Evolutionary conservation across 139 green algal species (phyloP).

Genomic region (Tetradesmus lagerheimii): DNA sequence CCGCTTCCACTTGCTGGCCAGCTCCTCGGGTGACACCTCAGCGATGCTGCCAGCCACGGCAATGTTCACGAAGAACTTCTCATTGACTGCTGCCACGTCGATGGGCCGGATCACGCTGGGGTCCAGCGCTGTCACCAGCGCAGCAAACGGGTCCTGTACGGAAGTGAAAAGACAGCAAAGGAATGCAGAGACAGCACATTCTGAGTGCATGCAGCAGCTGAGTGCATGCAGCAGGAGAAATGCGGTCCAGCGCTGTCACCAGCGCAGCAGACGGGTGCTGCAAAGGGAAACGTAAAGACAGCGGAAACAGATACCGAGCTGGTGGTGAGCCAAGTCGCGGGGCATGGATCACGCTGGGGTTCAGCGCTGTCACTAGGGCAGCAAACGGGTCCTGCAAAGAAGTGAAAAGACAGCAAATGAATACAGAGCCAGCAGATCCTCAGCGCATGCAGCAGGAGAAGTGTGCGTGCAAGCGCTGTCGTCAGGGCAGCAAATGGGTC

Average conservation of each 20-base stretch:
- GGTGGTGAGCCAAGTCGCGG: conserved; percentile 61
- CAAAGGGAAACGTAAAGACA: no score
- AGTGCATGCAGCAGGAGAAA: background rate
- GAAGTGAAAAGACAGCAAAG: background rate
- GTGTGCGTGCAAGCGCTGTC: no score
- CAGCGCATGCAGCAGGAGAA: no score
- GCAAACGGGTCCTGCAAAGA: conserved; percentile 57
- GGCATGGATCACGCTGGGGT: conserved; percentile 34
- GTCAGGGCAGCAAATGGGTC: no score
- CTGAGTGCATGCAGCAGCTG: no score
- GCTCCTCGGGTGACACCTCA: background rate
- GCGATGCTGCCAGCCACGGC: conserved; percentile 22
- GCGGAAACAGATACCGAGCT: no score
- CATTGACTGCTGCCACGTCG: conserved; percentile 62
- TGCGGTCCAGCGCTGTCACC: background rate
- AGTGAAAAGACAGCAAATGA: background rate
- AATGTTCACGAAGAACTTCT: conserved; percentile 46
- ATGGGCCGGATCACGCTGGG: conserved; percentile 41
- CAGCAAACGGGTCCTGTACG: conserved; percentile 55
- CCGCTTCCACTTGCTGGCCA: conserved; percentile 27
- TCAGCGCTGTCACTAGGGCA: conserved; percentile 46
- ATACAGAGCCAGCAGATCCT: background rate
- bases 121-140: conserved; percentile 47
- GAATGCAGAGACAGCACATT: background rate
- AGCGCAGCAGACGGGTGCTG: no score